Base-by-base conservation (phyloP, 2,329 filamentous ascomycete genomes). In the Cercospora beticola region DNA sequence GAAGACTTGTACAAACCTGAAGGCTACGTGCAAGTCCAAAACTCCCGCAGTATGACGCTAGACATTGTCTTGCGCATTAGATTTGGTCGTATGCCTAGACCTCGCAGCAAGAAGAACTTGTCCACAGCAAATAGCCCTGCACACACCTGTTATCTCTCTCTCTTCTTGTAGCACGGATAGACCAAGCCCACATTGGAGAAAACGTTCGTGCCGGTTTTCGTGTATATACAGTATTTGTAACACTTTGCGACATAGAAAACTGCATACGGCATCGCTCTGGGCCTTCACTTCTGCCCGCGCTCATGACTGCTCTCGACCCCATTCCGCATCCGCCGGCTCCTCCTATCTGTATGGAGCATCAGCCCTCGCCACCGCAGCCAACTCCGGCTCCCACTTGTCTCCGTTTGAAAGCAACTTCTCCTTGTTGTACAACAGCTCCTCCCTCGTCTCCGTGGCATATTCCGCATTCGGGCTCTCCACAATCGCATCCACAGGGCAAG, bases 401-500 rank as follows among this genome's bases (percentile, higher is more conserved):
- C 83, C 82, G 66, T 79, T 79, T 12, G 70, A 67, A 60, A 79
- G 66, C 52, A 79, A 68, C 72, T 96, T 93, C 77, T 93, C 92
- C 88, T 98, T 98, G 86, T 98, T 98, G 86, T 98, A 98, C 76
- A 98, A 83, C 77, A 98, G 84, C 86, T 98, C 94, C 83, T 99
- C 94, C 79, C 94, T 89, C 72, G 89, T 90, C 82, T 92, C 90
- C 3, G 89, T 92, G 54, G 90, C 89, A 75, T 92, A 92, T 81
- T 92, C 90, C 61, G 89, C 89, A 76, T 92, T 92, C 64, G 90
- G 89, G 33, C 86, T 87, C 80, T 92, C 90, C 68, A 92, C 90
- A 81, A 92, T 99, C 69, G 95, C 95, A 83, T 99, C 95, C 65
- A 99, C 95, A 56, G 95, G 95, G 84, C 95, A 99, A 73, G 92